Evolutionary conservation across 2,329 filamentous ascomycete species (phyloP), one percentile per base, ranked within the genome.

Genomic region (Pseudogymnoascus sp.): DNA sequence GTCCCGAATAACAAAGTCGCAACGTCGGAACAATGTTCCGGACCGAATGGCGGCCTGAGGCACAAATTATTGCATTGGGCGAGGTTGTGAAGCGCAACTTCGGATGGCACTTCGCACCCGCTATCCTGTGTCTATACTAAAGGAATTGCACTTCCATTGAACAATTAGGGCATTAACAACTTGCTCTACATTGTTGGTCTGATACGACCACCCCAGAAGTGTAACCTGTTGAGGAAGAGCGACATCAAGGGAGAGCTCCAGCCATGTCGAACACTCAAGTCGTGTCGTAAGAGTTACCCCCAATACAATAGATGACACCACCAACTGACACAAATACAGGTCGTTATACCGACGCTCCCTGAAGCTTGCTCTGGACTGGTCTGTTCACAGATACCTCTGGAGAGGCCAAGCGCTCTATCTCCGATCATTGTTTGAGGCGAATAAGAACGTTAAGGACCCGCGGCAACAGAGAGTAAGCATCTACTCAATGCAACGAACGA

Each of bases 401-500:
- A 89, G 94, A 70, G 92, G 93, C 66, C 94, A 97, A 77, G 94
- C 94, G 33, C 80, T 97, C 66, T 97, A 99, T 76, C 96, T 99
- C 71, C 88, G 94, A 70, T 92, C 89, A 38, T 83, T 97, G 12
- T 99, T 97, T 74, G 94, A 99, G 75, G 91, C 91, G 63, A 97
- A 99, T 77, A 90, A 86, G 74, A 81, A 91, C 73, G 81, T 97
- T 65, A 85, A 83, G 63, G 91, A 97, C 73, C 90, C 91, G 37
- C 85, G 91, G 76, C 89, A 92, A 77, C 89, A 93, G 78, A 87
- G 88, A 78, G 93, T 96, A 82, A 66, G 81, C 14, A 38, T 21
- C 33, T 35, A 16, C 29, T 14, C 41, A 45, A 61, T 49, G 61
- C 45, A 63, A 43, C 11, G 29, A 60, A 41, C 29, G 37, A 39